A percentile compares a stretch with the other conserved stretches of the same genome.
Evolutionary conservation across 1,139 yeast species (phyloP).

Genomic region (Lodderomyces oxycetoniae): DNA sequence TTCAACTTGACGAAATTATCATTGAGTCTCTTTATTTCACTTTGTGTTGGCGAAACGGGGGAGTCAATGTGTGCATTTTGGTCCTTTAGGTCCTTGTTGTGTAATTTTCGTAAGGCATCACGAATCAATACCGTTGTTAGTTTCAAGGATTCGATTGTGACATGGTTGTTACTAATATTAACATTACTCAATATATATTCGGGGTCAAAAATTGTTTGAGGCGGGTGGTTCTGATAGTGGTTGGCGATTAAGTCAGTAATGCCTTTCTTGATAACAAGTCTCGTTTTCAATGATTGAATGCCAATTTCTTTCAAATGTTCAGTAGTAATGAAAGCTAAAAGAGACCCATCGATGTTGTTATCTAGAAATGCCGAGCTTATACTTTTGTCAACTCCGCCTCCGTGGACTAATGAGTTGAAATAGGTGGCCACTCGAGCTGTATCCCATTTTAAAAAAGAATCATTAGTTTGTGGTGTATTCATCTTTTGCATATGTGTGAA

Average conservation of each 20-base stretch:
- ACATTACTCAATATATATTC: conserved; percentile 26
- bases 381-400: conserved; percentile 15
- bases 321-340: conserved; percentile 54
- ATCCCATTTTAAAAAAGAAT: conserved; percentile 44
- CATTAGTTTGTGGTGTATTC: conserved; percentile 23
- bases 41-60: conserved; percentile 23
- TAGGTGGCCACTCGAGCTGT: conserved; percentile 44
- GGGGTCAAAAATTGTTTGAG: conserved; percentile 28
- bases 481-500: no score
- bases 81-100: conserved; percentile 9
- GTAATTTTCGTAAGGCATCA: conserved; percentile 33
- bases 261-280: conserved; percentile 47
- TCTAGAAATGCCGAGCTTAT: conserved; percentile 38
- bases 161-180: conserved; percentile 31
- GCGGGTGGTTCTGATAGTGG: conserved; percentile 29
- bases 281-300: conserved; percentile 31
- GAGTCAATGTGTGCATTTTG: conserved; percentile 9
- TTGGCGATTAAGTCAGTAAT: conserved; percentile 41
- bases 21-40: conserved; percentile 37
- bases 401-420: conserved; percentile 24
- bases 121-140: conserved; percentile 32
- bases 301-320: conserved; percentile 62
- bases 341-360: conserved; percentile 58
- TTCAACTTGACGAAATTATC: conserved; percentile 49
- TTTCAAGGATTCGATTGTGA: conserved; percentile 32